Evolutionary conservation across 352 stramenopile species (phyloP), one percentile per base, ranked within the genome.

Genomic region (Pythium brachiatum): DNA sequence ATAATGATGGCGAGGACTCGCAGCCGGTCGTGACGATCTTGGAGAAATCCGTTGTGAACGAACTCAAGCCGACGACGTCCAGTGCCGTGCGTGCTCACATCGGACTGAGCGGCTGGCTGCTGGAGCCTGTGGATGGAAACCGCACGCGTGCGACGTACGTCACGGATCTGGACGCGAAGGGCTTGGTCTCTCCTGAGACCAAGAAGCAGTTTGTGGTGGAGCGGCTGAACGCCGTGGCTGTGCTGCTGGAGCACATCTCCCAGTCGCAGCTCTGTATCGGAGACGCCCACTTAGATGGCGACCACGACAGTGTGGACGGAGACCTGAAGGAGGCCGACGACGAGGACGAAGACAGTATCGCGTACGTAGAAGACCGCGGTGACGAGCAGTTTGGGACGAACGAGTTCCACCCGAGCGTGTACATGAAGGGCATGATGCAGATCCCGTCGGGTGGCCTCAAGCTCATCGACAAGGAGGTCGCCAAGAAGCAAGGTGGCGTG

Each of bases 401-500:
- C 64, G 53, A 74, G 59, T 92, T 92, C 68, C 83, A 94, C 62
- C 83, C 83, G 7, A 88, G 84, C 57, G 68, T 78, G 31, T 94
- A 92, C 69, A 89, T 94, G 75, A 83, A 81, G 39, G 79, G 80
- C 25, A 92, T 94, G 83, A 75, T 86, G 67, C 80, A 81, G 34
- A 60, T 92, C 23, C 81, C 83, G 3, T 87, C 78, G 5, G 86
- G 86, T 55, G 86, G 83, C 0, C 57, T 94, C 7, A 94, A 94
- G 63, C 64, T 94, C 1, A 83, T 89, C 50, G 86, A 94, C 62
- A 94, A 94, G 67, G 83, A 94, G 46, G 69, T 92, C 26, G 83
- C 82, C 3, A 94, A 92, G 67, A 94, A 94, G 66, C 86, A 94
- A 53, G 73, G 83, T 58, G 86, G 86, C 9, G 86, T 94, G 61